Evolutionary conservation across 2,329 filamentous ascomycete genomes (phyloP), one percentile per base, ranked within the genome.

Genomic region (Stylonectria norvegica): DNA sequence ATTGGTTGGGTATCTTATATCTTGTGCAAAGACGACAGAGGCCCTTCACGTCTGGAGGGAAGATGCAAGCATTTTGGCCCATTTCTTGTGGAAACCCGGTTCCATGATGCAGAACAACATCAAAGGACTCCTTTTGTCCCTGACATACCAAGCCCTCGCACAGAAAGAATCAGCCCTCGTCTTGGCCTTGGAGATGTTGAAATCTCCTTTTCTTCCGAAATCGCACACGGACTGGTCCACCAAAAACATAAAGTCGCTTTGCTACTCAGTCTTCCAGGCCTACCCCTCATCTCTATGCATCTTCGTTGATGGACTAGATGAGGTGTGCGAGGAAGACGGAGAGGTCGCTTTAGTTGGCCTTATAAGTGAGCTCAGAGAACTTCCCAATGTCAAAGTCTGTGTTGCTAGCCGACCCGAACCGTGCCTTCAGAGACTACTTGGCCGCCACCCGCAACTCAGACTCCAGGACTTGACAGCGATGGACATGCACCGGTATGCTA

Each of bases 61-160:
- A 0, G 25, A 33, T 2, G 36, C 48, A 1, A 5, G 48, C 1
- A 32, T 59, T 0, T 11, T 52, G 4, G 48, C 48, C 2, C 58
- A 57, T 34, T 63, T 58, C 42, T 62, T 64, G 31, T 65, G 61
- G 60, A 55, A 49, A 6, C 40, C 53, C 0, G 62, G 61, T 1
- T 50, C 42, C 3, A 5, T 3, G 1, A 34, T 61, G 34, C 59
- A 64, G 38, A 51, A 49, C 10, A 52, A 22, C 10, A 29, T 51
- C 3, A 51, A 49, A 17, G 62, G 61, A 16, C 40, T 34, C 14
- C 19, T 15, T 20, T n/a, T n/a, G n/a, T n/a, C n/a, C n/a, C n/a
- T n/a, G n/a, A n/a, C n/a, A n/a, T n/a, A n/a, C n/a, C n/a, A n/a
- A n/a, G n/a, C n/a, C n/a, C n/a, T n/a, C n/a, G n/a, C n/a, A n/a